Conservation (phyloP, 2,329 filamentous ascomycete species). For the Cladosporium halotolerans region DNA sequence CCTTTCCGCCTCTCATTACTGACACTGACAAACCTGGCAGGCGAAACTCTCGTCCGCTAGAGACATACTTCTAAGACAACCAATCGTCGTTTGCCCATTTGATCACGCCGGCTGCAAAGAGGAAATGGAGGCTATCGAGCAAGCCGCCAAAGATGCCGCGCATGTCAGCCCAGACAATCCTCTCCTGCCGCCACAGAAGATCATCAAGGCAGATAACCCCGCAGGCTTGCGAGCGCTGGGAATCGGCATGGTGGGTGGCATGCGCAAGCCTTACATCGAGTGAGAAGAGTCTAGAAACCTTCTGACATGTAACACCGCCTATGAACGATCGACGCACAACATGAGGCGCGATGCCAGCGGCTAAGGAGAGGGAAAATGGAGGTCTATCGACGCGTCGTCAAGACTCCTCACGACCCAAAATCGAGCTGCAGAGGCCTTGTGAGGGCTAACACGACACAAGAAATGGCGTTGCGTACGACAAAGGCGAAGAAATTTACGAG, state of each 20-base stretch:
- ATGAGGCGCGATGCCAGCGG: no score
- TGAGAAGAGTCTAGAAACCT: slow-evolving; percentile 34
- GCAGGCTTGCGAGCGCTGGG: slow-evolving; percentile 55
- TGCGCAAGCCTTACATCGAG: slow-evolving; percentile 60
- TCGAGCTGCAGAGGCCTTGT: no score
- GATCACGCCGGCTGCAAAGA: slow-evolving; percentile 95
- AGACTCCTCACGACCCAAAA: no score
- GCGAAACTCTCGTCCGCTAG: slow-evolving; percentile 80
- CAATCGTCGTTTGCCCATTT: slow-evolving; percentile 91
- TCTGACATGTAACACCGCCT: no score
- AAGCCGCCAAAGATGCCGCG: slow-evolving; percentile 87
- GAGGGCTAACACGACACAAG: no score
- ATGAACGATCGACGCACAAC: no score
- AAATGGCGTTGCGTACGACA: no score
- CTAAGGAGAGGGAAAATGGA: no score
- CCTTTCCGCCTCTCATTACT: no score
- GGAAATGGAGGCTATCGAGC: slow-evolving; percentile 97
- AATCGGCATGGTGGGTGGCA: slow-evolving; percentile 56
- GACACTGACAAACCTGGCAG: slow-evolving; percentile 41
- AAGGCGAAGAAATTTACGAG: no score
- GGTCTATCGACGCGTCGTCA: no score
- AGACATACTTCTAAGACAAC: slow-evolving; percentile 83
- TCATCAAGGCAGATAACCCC: slow-evolving; percentile 71
- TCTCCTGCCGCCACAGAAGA: slow-evolving; percentile 79
- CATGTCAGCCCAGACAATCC: slow-evolving; percentile 84